Base-by-base conservation (phyloP, 2,329 filamentous ascomycete genomes). In the Pseudogymnoascus sp. region DNA sequence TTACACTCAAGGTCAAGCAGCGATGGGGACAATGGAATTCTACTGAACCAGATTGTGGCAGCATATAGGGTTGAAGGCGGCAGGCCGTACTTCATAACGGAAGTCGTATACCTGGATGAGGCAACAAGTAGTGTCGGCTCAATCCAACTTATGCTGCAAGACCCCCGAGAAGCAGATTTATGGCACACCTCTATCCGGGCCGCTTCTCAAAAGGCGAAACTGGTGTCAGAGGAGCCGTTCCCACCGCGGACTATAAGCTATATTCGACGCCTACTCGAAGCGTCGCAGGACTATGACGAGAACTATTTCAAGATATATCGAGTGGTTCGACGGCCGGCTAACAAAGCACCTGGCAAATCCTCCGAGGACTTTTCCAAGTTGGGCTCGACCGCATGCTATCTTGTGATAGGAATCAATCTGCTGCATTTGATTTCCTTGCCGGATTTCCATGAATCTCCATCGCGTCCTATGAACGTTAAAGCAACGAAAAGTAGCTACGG, bases 391-490 rank as follows among this genome's bases (percentile, higher is more conserved):
- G 80, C 86, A 21, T 88, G 82, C 71, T 88, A 88, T 68, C 76
- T 89, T 63, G 85, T 82, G 5, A 78, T 89, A 68, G 86, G 86
- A 18, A 77, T 85, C 30, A 84, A 88, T 73, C 86, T 85, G 68
- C 73, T 89, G 33, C 85, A 89, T 72, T 67, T 89, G 56, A 78
- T 89, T 48, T 84, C 84, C n/a, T 68, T 86, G 30, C 79, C 82
- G 39, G 86, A 84, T 65, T 74, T 77, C 18, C 75, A 75, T 30
- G 78, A 77, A 65, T 76, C 63, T 73, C 76, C 23, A 81, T 82
- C 63, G 10, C 63, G 63, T 18, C 58, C 68, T 5, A 57, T 65
- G 13, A 80, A 52, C 71, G 79, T 65, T 74, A 79, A 62, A 74
- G 79, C 62, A 37, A 67, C 66, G 23, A 66, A 69, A 38, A 75